These are phyloP conservation scores for Flagelloscypha sp. DNA, from an alignment of 768 basidiomycete genomes.

Conservation along the genomic window DNA sequence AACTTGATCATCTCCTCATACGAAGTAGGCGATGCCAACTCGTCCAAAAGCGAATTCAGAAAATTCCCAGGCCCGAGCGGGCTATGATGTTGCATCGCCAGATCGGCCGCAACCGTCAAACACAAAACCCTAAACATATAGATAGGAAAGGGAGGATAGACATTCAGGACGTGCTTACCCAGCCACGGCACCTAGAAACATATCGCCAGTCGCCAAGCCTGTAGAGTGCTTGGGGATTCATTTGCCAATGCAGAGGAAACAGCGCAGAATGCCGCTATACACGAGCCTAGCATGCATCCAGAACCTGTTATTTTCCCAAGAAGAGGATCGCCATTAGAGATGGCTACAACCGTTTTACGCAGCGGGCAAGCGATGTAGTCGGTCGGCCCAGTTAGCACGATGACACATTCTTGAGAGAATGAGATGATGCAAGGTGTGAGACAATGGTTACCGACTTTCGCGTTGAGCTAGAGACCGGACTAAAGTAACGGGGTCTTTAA, in stretches of 20 bases:
- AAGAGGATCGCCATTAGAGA: constrained; percentile 66
- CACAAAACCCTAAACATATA: constrained; percentile 38
- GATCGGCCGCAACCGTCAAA: constrained; percentile 54
- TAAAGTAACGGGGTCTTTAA: constrained; percentile 64
- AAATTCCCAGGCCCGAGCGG: constrained; percentile 62
- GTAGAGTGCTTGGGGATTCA: constrained; percentile 13
- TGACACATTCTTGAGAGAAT: constrained; percentile 54
- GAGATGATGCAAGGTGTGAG: constrained; percentile 1
- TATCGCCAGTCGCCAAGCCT: constrained; percentile 56
- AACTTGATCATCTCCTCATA: constrained; percentile 1
- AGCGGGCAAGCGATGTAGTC: constrained; percentile 92
- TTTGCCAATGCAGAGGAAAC: constrained; percentile 39
- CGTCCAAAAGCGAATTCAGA: constrained; percentile 55
- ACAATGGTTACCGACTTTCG: constrained; percentile 48
- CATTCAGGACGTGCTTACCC: constrained; percentile 42
- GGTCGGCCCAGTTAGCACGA: constrained; percentile 69
- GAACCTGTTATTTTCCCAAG: constrained; percentile 83
- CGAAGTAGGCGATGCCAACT: constrained; percentile 29
- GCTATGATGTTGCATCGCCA: constrained; percentile 39
- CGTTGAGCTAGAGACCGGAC: constrained; percentile 62
- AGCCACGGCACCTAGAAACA: constrained; percentile 66
- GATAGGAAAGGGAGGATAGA: constrained; percentile 5
- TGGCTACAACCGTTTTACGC: constrained; percentile 56
- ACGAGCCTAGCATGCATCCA: constrained; percentile 77
- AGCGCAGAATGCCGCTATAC: constrained; percentile 75